A percentile compares a stretch with the other conserved stretches of the same genome.
These are phyloP conservation scores for Gaeumannomyces sp. DNA, from an alignment of 2,329 filamentous ascomycete genomes.

Conservation along the genomic window DNA sequence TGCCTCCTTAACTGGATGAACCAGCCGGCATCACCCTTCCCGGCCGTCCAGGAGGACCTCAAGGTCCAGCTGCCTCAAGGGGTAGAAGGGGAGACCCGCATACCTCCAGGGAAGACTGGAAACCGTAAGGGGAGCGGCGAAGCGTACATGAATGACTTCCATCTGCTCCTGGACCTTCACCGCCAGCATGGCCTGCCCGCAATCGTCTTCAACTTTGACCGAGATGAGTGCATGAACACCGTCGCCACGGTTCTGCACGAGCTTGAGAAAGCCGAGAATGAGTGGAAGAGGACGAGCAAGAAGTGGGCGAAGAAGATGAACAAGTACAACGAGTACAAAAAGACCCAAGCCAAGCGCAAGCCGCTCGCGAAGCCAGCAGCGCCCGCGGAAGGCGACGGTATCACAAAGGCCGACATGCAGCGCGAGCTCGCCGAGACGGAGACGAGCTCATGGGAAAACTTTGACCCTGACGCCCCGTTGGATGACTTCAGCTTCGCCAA, in stretches of 20 bases:
- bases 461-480: conserved; percentile 59
- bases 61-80: background rate
- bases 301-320: conserved; percentile 56
- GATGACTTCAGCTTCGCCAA: conserved; percentile 63
- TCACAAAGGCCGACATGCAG: conserved; percentile 48
- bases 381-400: conserved; percentile 33
- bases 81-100: conserved; percentile 5
- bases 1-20: conserved; percentile 55
- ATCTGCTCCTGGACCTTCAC: conserved; percentile 55
- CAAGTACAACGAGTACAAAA: conserved; percentile 34
- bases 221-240: conserved; percentile 56
- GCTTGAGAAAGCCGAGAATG: conserved; percentile 46
- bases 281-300: conserved; percentile 49
- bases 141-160: conserved; percentile 27
- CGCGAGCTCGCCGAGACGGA: conserved; percentile 52
- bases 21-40: conserved; percentile 37
- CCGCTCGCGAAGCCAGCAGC: conserved; percentile 28
- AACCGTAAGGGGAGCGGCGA: background rate
- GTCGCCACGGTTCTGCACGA: conserved; percentile 43
- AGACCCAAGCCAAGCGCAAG: conserved; percentile 19
- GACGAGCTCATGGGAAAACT: conserved; percentile 52
- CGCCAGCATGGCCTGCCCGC: conserved; percentile 60
- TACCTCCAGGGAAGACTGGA: too few relatives aligned
- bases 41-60: conserved; percentile 40
- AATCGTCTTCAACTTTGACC: conserved; percentile 73